These are phyloP conservation scores for Ceratocystis papillata DNA, from an alignment of 2,329 filamentous ascomycete species.

Conservation along the genomic window DNA sequence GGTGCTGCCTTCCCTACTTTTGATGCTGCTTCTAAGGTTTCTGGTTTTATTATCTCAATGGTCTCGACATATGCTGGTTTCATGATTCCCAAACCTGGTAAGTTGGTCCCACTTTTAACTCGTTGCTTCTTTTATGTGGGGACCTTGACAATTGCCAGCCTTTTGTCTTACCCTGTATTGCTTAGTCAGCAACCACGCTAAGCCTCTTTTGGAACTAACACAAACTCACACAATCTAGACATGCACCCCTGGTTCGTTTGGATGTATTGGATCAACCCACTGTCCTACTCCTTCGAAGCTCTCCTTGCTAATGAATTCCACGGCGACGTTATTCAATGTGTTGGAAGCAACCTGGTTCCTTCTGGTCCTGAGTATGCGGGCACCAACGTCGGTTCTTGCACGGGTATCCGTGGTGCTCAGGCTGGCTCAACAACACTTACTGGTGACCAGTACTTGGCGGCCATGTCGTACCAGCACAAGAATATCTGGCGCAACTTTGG, in stretches of 20 bases:
- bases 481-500: constrained; percentile 52
- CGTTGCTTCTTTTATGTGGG: background rate
- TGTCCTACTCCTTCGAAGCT: constrained; percentile 59
- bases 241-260: constrained; percentile 56
- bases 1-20: constrained; percentile 48
- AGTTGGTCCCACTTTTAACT: constrained; percentile 8
- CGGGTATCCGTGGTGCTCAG: constrained; percentile 46
- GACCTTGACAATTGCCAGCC: background rate
- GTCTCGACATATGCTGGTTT: constrained; percentile 54
- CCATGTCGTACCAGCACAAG: constrained; percentile 42
- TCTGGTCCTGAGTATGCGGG: constrained; percentile 39
- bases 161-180: background rate
- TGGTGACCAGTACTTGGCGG: constrained; percentile 48
- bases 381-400: constrained; percentile 40
- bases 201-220: background rate
- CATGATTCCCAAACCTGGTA: constrained; percentile 44
- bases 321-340: constrained; percentile 42
- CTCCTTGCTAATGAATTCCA: constrained; percentile 63
- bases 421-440: constrained; percentile 40
- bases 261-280: constrained; percentile 55
- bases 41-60: constrained; percentile 40
- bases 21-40: constrained; percentile 48
- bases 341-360: constrained; percentile 41
- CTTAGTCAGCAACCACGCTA: background rate
- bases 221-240: constrained; percentile 26